Evolutionary conservation across 2,329 filamentous ascomycete species (phyloP), one percentile per base, ranked within the genome.

Genomic region (Verticillium tricorpus): DNA sequence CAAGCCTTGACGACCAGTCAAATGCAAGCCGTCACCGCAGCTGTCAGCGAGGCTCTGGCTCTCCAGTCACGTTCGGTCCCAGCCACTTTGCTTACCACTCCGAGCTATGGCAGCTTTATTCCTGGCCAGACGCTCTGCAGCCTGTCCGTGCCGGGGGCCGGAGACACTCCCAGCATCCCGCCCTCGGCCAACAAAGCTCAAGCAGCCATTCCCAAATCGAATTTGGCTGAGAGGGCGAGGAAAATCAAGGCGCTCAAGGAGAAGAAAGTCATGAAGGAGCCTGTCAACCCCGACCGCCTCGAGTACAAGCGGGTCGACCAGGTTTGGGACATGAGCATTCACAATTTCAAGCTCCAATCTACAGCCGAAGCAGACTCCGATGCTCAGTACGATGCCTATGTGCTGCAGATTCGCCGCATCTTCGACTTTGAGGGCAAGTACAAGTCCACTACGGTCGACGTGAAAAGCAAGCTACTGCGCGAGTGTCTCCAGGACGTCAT

Each of bases 371-470:
- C 76, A 31, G 69, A 71, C 1, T 68, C 70, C 3, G 79, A 80
- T n/a, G 71, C 76, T 0, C 74, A 90, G 67, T 93, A 92, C 73
- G 88, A 93, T 63, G 86, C 90, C 63, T 95, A 89, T 72, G 82
- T 92, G 34, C 96, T 97, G 73, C 91, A 92, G 28, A 90, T 97
- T 17, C 86, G 91, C 17, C 85, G 93, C 60, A 89, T 85, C 15
- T 96, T 97, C 72, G 89, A 93, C 72, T 92, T 86, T 85, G 90
- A 95, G 67, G 91, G 92, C 65, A 92, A 92, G 69, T 93, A 91
- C 69, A 81, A 85, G 68, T 70, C 73, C 70, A 93, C 92, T 0
- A 77, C 88, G 15, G 86, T 97, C 57, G 92, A 96, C 67, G 90
- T 97, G 74, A 95, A 93, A 77, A 95, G 91, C 71, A 92, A 92